Evolutionary conservation across 2,329 filamentous ascomycete genomes (phyloP).

Genomic region (Aspergillus fructus): DNA sequence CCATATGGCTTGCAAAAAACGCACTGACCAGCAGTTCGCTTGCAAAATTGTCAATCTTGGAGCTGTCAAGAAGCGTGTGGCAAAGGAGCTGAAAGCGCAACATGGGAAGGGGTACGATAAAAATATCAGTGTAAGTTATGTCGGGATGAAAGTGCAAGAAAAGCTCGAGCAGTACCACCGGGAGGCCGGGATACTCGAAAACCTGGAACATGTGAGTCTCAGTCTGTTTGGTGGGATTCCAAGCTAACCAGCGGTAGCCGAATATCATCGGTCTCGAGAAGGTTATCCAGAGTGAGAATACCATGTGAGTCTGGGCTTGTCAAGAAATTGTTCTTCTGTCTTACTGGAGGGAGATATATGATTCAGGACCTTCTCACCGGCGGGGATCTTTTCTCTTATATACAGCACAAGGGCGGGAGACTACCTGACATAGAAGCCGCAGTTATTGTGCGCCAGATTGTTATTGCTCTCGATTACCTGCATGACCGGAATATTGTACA

Average conservation of each 20-base stretch:
- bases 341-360: constrained; percentile 50
- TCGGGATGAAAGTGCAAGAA: neutral
- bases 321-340: neutral
- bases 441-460: constrained; percentile 55
- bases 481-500: constrained; percentile 58
- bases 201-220: constrained; percentile 51
- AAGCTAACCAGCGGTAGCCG: constrained; percentile 41
- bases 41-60: constrained; percentile 47
- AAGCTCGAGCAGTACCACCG: constrained; percentile 36
- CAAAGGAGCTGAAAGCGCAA: neutral
- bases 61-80: constrained; percentile 18
- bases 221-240: neutral
- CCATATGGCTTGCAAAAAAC: constrained; percentile 41
- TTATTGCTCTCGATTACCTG: constrained; percentile 59
- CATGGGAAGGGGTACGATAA: neutral
- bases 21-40: constrained; percentile 39
- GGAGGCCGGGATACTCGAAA: constrained; percentile 49
- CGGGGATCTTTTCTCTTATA: constrained; percentile 61
- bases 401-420: constrained; percentile 50
- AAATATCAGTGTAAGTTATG: neutral
- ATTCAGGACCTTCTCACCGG: constrained; percentile 61
- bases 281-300: constrained; percentile 53
- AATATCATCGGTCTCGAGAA: constrained; percentile 61
- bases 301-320: constrained; percentile 41
- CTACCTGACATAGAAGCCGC: constrained; percentile 54